Evolutionary conservation across 495 filamentous ascomycete genomes (phyloP).

Genomic region (Trichoderma virens): DNA sequence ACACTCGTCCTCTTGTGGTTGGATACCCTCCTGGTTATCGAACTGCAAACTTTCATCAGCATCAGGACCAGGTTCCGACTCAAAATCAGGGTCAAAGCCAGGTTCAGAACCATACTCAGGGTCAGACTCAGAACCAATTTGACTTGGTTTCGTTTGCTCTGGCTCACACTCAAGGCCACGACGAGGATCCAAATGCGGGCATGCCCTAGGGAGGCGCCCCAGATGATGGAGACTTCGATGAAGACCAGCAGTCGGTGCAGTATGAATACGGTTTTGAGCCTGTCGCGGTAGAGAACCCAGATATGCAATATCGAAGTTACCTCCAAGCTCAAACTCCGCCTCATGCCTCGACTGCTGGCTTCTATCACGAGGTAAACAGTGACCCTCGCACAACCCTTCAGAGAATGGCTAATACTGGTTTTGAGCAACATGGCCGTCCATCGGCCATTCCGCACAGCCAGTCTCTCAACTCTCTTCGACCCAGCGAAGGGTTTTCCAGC

Average conservation of each 20-base stretch:
- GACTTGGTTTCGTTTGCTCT: not conserved
- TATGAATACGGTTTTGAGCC: not conserved
- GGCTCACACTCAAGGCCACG: not conserved
- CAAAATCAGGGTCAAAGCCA: not conserved
- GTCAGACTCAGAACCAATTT: not conserved
- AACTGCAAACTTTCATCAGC: not conserved
- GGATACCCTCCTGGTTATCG: not conserved
- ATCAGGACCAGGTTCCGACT: not conserved
- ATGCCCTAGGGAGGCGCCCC: not conserved
- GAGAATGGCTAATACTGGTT: not conserved
- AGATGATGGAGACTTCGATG: not conserved
- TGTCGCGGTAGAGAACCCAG: not conserved
- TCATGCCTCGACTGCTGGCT: not conserved
- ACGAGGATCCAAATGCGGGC: not conserved
- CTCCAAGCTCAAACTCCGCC: not conserved
- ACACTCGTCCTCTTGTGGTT: not conserved
- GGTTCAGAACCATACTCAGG: not conserved
- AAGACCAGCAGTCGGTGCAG: not conserved
- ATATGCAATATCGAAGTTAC: not conserved
- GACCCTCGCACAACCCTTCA: not conserved
- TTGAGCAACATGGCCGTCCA: not conserved
- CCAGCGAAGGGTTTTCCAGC: not conserved
- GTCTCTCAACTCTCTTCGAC: constrained; percentile 3
- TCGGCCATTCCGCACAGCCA: not conserved
- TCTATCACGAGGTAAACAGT: not conserved